Conservation (phyloP, 1,284 basidiomycete species). For the Cerioporus squamosus region DNA sequence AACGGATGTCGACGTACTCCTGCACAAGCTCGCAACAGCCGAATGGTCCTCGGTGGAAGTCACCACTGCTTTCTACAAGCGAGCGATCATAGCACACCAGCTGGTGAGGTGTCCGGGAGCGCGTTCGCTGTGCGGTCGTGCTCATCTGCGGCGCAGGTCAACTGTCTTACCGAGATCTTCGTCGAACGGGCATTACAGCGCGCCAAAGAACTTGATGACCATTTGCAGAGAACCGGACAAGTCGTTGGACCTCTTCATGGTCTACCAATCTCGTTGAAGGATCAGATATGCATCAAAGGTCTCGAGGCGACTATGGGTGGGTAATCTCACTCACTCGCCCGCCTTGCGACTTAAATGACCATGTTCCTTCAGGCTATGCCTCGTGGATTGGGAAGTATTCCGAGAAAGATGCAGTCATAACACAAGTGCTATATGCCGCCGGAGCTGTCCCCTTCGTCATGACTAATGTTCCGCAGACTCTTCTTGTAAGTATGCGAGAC, state of each 20-base stretch:
- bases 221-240: conserved; percentile 43
- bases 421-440: conserved; percentile 21
- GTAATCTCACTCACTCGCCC: conserved; percentile 1
- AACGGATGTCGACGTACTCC: conserved; percentile 41
- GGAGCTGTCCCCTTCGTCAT: conserved; percentile 68
- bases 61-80: conserved; percentile 61
- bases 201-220: conserved; percentile 49
- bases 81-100: conserved; percentile 64
- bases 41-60: conserved; percentile 51
- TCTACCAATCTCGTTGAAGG: conserved; percentile 56
- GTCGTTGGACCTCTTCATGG: conserved; percentile 56
- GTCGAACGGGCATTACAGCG: conserved; percentile 49
- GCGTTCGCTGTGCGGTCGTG: background rate
- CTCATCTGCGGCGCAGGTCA: conserved; percentile 36
- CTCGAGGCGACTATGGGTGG: conserved; percentile 61
- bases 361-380: conserved; percentile 32
- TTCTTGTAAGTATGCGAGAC: conserved; percentile 40
- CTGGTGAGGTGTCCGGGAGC: conserved; percentile 41
- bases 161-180: conserved; percentile 57
- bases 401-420: conserved; percentile 24
- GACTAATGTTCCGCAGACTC: conserved; percentile 82
- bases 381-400: conserved; percentile 28
- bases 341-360: conserved; percentile 15
- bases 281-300: conserved; percentile 65
- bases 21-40: conserved; percentile 43